phyloP scores from a whole-genome alignment of 2,329 filamentous ascomycete species.

The Diaporthe sp. region DNA sequence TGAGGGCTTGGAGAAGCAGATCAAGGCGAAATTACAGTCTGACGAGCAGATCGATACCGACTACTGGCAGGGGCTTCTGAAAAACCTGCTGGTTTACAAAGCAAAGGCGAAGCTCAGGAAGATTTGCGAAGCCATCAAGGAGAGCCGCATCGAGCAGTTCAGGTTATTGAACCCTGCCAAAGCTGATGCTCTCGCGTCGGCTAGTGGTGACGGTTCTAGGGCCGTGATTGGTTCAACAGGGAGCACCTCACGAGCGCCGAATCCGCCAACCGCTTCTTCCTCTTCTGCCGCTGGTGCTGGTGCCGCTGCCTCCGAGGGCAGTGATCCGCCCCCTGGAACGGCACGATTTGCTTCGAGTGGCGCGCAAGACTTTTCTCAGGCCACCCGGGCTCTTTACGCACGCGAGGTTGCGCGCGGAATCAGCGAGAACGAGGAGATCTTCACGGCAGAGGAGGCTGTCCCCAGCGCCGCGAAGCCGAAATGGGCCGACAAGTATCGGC shows the following conservation, averaged over 20 bases:
- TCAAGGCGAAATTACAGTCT: constrained; percentile 84
- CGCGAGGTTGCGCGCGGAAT: constrained; percentile 92
- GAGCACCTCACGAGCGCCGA: constrained; percentile 37
- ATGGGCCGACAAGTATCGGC: constrained; percentile 87
- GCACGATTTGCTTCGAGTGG: constrained; percentile 76
- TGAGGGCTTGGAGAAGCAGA: constrained; percentile 87
- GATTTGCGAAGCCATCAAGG: constrained; percentile 80
- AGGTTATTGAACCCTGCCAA: constrained; percentile 75
- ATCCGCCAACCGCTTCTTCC: constrained; percentile 36
- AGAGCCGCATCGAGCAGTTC: constrained; percentile 74
- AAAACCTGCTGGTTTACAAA: constrained; percentile 89
- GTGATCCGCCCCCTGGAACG: constrained; percentile 62
- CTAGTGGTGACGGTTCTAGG: constrained; percentile 44
- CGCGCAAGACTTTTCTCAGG: constrained; percentile 85
- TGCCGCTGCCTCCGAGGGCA: constrained; percentile 41
- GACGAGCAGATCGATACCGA: constrained; percentile 95
- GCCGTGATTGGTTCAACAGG: constrained; percentile 50
- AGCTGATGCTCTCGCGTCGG: constrained; percentile 56
- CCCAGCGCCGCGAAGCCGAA: constrained; percentile 71
- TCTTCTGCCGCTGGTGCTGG: constrained; percentile 9
- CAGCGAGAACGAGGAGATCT: constrained; percentile 94
- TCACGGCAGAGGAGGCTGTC: constrained; percentile 88
- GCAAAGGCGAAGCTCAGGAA: constrained; percentile 85
- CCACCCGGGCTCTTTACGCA: constrained; percentile 90
- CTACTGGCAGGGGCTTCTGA: constrained; percentile 95